Percentiles rank a stretch among this genome's conserved stretches.
Conservation (phyloP, 2,329 filamentous ascomycete genomes). For the Talaromyces verruculosus region DNA sequence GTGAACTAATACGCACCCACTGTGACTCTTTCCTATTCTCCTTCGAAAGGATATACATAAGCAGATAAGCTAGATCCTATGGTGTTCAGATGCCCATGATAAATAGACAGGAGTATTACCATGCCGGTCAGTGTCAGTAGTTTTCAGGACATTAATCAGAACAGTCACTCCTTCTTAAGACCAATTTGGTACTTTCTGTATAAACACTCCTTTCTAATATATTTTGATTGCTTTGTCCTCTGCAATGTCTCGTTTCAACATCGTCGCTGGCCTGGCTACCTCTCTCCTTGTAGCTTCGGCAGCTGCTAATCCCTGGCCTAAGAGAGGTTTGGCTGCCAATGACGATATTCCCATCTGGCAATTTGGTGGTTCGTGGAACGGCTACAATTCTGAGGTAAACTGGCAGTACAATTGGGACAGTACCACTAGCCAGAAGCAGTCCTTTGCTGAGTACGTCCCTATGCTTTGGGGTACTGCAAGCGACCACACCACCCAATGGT, state of each 20-base stretch:
- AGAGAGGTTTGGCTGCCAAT: slow-evolving; percentile 17
- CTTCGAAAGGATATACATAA: neutral
- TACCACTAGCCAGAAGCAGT: slow-evolving; percentile 32
- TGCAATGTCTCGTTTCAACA: slow-evolving; percentile 1
- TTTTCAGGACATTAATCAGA: neutral
- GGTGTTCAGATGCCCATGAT: neutral
- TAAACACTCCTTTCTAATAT: neutral
- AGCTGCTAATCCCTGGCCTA: slow-evolving; percentile 15
- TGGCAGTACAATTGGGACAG: slow-evolving; percentile 51
- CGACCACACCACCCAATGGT: slow-evolving; percentile 35
- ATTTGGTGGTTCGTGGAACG: slow-evolving; percentile 15
- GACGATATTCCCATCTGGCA: slow-evolving; percentile 14
- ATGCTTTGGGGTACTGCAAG: slow-evolving; percentile 47
- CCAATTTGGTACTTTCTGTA: neutral
- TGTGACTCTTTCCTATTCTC: neutral
- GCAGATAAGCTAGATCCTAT: neutral
- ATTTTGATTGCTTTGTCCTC: neutral
- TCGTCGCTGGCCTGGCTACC: slow-evolving; percentile 1
- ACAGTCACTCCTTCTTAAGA: neutral
- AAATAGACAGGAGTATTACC: slow-evolving; percentile 2
- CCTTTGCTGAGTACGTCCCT: slow-evolving; percentile 44
- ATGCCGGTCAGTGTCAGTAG: neutral
- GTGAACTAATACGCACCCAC: neutral
- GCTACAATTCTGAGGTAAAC: slow-evolving; percentile 7
- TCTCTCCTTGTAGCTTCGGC: slow-evolving; percentile 6